phyloP scores from a whole-genome alignment of 768 basidiomycete genomes.

The Crepidotus variabilis region DNA sequence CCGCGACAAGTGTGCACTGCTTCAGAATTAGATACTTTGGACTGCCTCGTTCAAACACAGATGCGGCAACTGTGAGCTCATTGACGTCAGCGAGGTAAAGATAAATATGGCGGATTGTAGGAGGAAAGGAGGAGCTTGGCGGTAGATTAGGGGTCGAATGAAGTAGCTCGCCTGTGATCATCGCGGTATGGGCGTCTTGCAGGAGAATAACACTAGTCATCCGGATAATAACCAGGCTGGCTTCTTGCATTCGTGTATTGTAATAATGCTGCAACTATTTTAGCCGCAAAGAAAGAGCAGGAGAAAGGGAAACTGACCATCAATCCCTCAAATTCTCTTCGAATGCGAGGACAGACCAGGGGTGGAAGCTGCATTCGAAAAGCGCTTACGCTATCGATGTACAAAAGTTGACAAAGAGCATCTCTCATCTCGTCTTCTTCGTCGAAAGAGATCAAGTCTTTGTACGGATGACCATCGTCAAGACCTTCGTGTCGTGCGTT shows the following conservation, averaged over 20 bases:
- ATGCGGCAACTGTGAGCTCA: not conserved
- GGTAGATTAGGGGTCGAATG: not conserved
- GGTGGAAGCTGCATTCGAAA: not conserved
- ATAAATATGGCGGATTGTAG: not conserved
- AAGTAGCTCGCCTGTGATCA: not conserved
- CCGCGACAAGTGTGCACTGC: not conserved
- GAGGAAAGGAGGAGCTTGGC: not conserved
- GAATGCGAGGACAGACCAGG: not conserved
- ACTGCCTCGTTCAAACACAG: not conserved
- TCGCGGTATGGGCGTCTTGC: not conserved
- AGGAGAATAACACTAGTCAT: not conserved
- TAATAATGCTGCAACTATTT: not conserved
- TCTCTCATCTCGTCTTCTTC: not conserved
- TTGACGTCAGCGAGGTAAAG: not conserved
- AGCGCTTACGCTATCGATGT: not conserved
- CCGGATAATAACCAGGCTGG: not conserved
- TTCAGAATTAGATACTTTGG: not conserved
- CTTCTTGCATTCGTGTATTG: not conserved
- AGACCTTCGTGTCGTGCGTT: not conserved
- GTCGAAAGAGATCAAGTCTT: not conserved
- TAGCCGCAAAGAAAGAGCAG: not conserved
- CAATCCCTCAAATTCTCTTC: not conserved
- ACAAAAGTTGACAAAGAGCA: not conserved
- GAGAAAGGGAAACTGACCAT: not conserved
- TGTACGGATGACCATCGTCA: not conserved